Conservation (phyloP, 129 eudicot species). For the Cynara cardunculus region DNA sequence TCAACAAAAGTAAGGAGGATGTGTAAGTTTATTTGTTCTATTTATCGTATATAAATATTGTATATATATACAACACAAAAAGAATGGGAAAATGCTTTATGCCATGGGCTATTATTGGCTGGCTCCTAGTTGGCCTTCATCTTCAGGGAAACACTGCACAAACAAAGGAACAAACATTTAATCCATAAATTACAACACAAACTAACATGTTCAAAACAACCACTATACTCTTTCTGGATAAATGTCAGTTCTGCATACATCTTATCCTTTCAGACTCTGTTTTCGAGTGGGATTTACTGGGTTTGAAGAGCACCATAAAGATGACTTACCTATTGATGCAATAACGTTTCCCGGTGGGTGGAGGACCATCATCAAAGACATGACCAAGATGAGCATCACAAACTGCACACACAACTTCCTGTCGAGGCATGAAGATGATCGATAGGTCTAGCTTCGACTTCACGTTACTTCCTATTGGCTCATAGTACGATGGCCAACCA, state of each 20-base stretch:
- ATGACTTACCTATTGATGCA: constrained; percentile 77
- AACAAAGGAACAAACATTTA: background rate
- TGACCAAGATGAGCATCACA: constrained; percentile 99
- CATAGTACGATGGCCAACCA: constrained; percentile 95
- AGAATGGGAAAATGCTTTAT: background rate
- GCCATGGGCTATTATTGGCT: background rate
- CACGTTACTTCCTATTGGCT: constrained; percentile 75
- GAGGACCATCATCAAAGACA: constrained; percentile 95
- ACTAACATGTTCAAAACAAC: background rate
- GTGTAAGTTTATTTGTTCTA: too few relatives aligned
- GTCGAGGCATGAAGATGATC: constrained; percentile 90
- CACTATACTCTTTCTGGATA: background rate
- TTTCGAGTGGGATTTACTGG: background rate
- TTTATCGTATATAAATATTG: too few relatives aligned
- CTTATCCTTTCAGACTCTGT: background rate
- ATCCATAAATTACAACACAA: background rate
- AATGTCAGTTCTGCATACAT: background rate
- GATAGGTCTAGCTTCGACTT: constrained; percentile 89
- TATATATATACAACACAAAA: background rate
- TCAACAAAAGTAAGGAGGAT: too few relatives aligned
- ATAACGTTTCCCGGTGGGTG: constrained; percentile 82
- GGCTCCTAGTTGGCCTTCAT: background rate
- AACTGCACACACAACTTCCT: constrained; percentile 78
- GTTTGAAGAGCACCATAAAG: background rate
- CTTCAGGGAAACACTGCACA: background rate